Percentiles rank a stretch among this genome's conserved stretches.
Conservation (phyloP, 768 basidiomycete species). For the Tulasnella sp. region DNA sequence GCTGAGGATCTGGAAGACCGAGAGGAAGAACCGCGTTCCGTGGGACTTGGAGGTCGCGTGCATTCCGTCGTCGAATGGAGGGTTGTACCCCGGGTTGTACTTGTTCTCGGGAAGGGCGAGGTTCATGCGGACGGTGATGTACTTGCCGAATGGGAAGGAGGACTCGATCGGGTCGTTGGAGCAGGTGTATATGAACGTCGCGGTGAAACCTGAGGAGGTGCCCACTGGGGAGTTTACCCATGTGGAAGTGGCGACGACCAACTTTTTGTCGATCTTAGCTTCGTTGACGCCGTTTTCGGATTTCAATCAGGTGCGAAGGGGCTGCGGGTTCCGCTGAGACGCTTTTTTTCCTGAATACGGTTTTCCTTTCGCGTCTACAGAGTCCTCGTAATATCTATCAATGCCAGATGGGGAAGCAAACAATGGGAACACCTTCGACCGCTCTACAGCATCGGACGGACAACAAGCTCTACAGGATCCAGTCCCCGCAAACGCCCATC, state of each 20-base stretch:
- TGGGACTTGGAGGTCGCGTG: slow-evolving; percentile 90
- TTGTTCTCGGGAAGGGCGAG: slow-evolving; percentile 76
- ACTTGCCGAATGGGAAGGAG: slow-evolving; percentile 67
- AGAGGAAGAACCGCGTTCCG: slow-evolving; percentile 67
- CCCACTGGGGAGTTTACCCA: slow-evolving; percentile 66
- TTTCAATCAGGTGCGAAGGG: slow-evolving; percentile 83
- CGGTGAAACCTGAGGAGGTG: slow-evolving; percentile 79
- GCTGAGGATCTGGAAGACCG: slow-evolving; percentile 91
- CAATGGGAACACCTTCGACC: slow-evolving; percentile 97
- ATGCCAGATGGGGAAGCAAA: slow-evolving; percentile 99
- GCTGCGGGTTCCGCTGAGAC: slow-evolving; percentile 17
- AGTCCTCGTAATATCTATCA: slow-evolving; percentile 88
- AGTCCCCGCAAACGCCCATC: slow-evolving; percentile 88
- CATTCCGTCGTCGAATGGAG: slow-evolving; percentile 79
- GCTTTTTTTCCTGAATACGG: background rate
- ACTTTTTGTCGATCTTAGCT: slow-evolving; percentile 91
- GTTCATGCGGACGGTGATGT: slow-evolving; percentile 98
- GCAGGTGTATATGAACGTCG: slow-evolving; percentile 99
- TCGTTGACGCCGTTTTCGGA: slow-evolving; percentile 98
- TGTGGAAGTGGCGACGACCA: slow-evolving; percentile 88
- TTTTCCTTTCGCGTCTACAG: slow-evolving; percentile 30
- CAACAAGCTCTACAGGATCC: slow-evolving; percentile 94
- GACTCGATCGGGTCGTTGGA: slow-evolving; percentile 95
- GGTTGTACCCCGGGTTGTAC: slow-evolving; percentile 94
- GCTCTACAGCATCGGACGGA: slow-evolving; percentile 87